Evolutionary conservation across 1,284 basidiomycete species (phyloP).

Genomic region (Termitomyces sp.): DNA sequence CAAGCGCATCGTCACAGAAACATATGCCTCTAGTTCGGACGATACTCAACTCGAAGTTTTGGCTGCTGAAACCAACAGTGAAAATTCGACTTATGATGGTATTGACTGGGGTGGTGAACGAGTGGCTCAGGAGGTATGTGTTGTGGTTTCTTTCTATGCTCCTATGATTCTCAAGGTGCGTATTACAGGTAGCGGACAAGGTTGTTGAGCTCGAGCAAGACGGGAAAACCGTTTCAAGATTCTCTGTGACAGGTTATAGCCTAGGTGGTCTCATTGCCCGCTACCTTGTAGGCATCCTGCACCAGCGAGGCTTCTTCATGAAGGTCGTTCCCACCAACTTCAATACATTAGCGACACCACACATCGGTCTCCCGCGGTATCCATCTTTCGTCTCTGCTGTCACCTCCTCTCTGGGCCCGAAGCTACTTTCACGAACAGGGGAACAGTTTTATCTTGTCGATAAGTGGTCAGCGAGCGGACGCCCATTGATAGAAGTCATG

Average conservation of each 20-base stretch:
- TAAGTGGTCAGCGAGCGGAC: conserved; percentile 63
- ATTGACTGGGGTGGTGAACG: conserved; percentile 73
- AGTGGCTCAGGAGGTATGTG: conserved; percentile 33
- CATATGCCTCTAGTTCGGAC: conserved; percentile 21
- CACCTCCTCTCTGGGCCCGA: conserved; percentile 58
- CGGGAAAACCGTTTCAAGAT: conserved; percentile 52
- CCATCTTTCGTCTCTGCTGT: conserved; percentile 57
- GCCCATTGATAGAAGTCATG: conserved; percentile 79
- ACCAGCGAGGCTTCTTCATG: conserved; percentile 67
- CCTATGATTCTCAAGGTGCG: neutral
- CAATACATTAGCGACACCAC: conserved; percentile 79
- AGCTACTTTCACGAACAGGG: conserved; percentile 72
- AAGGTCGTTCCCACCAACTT: conserved; percentile 70
- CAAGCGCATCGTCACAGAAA: conserved; percentile 30
- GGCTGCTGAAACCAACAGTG: conserved; percentile 47
- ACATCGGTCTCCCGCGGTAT: conserved; percentile 63
- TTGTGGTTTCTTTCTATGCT: neutral
- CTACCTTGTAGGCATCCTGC: conserved; percentile 70
- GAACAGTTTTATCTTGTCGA: conserved; percentile 77
- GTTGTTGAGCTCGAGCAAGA: conserved; percentile 47
- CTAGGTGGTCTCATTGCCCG: conserved; percentile 78
- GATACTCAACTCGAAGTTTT: conserved; percentile 42
- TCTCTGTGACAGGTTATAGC: conserved; percentile 77
- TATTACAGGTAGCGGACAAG: conserved; percentile 30
- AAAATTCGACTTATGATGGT: conserved; percentile 66